Evolutionary conservation across 768 basidiomycete species (phyloP).

Genomic region (Pulveroboletus sp.): DNA sequence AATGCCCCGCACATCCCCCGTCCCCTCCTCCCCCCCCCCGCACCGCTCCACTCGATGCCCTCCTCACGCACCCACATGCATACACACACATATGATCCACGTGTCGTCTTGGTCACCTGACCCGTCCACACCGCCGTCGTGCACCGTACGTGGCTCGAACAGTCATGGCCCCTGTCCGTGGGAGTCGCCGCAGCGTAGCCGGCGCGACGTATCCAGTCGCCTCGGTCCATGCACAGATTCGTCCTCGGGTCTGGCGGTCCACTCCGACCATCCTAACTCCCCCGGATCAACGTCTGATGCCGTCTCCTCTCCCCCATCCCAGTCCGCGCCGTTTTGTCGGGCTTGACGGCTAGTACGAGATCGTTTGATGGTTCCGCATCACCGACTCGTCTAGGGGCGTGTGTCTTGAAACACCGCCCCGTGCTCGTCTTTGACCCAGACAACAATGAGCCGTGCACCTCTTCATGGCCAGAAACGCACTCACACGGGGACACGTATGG

Average conservation of each 20-base stretch:
- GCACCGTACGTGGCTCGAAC: constrained; percentile 69
- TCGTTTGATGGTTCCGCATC: constrained; percentile 58
- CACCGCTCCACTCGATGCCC: not conserved
- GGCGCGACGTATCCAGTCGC: constrained; percentile 26
- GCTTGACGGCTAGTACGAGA: constrained; percentile 39
- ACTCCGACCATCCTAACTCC: constrained; percentile 60
- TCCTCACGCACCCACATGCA: not conserved
- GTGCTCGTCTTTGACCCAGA: constrained; percentile 51
- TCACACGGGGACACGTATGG: constrained; percentile 71
- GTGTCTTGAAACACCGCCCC: constrained; percentile 63
- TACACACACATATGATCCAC: not conserved
- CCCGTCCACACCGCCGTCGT: no score
- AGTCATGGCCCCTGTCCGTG: constrained; percentile 55
- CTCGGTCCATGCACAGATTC: constrained; percentile 27
- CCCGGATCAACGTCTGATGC: constrained; percentile 43
- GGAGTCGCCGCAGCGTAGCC: constrained; percentile 52
- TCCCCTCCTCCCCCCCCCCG: not conserved
- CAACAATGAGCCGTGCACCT: no score
- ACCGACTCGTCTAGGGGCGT: constrained; percentile 65
- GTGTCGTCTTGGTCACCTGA: no score
- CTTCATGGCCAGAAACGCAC: constrained; percentile 17
- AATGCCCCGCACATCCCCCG: constrained; percentile 13
- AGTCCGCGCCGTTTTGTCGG: not conserved
- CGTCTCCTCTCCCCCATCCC: constrained; percentile 1
- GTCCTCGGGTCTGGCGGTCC: constrained; percentile 53